Percentiles rank a stretch among this genome's conserved stretches.
phyloP scores from a whole-genome alignment of 306 rosid species.

The Parietaria judaica region DNA sequence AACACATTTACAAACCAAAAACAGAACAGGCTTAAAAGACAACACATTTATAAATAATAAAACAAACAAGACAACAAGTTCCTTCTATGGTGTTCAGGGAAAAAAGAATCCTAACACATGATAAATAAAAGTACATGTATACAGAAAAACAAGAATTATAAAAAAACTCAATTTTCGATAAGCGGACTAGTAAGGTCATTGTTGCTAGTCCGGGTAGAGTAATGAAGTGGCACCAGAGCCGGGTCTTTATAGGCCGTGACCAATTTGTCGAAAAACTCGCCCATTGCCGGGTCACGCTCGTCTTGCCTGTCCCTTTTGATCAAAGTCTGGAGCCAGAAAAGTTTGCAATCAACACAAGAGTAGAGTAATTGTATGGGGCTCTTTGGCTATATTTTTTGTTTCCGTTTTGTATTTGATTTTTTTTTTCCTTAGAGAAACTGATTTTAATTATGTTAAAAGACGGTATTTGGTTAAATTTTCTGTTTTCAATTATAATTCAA shows the following conservation, averaged over 20 bases:
- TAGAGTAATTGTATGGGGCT: background rate
- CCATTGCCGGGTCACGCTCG: constrained; percentile 41
- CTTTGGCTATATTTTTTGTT: too few relatives aligned
- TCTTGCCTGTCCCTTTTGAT: constrained; percentile 79
- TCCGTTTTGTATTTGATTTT: too few relatives aligned
- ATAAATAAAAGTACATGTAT: background rate
- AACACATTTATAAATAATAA: too few relatives aligned
- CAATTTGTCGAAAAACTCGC: constrained; percentile 48
- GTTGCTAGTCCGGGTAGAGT: constrained; percentile 27
- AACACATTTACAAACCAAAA: too few relatives aligned
- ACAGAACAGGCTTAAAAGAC: too few relatives aligned
- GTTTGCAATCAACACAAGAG: constrained; percentile 14
- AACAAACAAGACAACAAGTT: too few relatives aligned
- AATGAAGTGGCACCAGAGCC: constrained; percentile 51
- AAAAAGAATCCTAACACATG: too few relatives aligned
- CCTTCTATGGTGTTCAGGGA: too few relatives aligned
- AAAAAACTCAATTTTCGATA: constrained; percentile 27
- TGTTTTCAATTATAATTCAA: too few relatives aligned
- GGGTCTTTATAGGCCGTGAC: constrained; percentile 66
- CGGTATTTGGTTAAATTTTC: too few relatives aligned
- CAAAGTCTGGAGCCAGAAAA: constrained; percentile 50
- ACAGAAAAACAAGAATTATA: constrained; percentile 14
- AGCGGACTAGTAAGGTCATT: constrained; percentile 54
- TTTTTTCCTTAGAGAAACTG: too few relatives aligned
- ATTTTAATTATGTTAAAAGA: too few relatives aligned